Evolutionary conservation across 352 stramenopile species (phyloP).

Genomic region (Stramenopiles sp.): DNA sequence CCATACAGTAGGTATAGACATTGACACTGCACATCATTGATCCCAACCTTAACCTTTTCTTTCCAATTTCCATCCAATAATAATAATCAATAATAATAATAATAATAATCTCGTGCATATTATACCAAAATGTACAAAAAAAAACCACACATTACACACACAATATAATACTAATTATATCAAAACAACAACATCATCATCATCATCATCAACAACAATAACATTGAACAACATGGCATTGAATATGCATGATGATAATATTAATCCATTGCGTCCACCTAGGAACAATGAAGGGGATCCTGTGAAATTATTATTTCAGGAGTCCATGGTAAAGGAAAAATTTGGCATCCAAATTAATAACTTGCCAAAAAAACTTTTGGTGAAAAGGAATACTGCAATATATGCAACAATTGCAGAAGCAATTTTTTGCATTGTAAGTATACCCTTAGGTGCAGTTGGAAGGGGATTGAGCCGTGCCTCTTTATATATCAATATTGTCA

Average conservation of each 20-base stretch:
- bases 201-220: too few relatives aligned
- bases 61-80: too few relatives aligned
- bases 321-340: neutral
- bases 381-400: neutral
- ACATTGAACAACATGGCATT: too few relatives aligned
- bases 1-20: too few relatives aligned
- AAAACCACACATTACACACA: too few relatives aligned
- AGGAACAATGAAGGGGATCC: neutral
- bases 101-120: too few relatives aligned
- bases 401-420: neutral
- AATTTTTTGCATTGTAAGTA: neutral
- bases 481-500: neutral
- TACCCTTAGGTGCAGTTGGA: neutral
- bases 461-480: neutral
- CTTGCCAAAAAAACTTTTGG: neutral
- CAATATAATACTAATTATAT: too few relatives aligned
- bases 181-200: too few relatives aligned
- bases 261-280: neutral
- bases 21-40: too few relatives aligned
- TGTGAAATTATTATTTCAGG: neutral
- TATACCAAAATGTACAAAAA: too few relatives aligned
- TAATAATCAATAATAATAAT: too few relatives aligned
- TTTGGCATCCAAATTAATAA: neutral
- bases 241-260: slow-evolving; percentile 2
- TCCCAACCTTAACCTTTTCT: too few relatives aligned